phyloP scores from a whole-genome alignment of 768 basidiomycete species.

The Flagelloscypha sp. region DNA sequence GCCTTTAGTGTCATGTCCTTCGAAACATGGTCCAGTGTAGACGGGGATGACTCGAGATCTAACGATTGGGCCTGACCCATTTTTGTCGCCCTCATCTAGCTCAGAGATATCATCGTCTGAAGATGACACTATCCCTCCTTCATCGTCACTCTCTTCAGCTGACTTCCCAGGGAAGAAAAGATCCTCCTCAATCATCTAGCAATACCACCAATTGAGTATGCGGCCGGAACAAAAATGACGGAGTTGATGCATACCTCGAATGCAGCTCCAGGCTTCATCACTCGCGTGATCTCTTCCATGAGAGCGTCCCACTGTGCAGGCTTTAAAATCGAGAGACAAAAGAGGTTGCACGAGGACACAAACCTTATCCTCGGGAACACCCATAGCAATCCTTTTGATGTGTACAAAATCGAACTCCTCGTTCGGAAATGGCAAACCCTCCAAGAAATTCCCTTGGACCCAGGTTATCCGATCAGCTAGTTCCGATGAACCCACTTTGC shows the following conservation, averaged over 20 bases:
- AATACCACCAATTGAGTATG: neutral
- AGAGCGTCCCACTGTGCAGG: slow-evolving; percentile 52
- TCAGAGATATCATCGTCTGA: too few species aligned
- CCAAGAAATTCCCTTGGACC: slow-evolving; percentile 67
- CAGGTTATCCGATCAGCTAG: slow-evolving; percentile 57
- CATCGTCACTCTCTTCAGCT: slow-evolving; percentile 18
- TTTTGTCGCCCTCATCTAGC: too few species aligned
- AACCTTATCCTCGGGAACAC: slow-evolving; percentile 72
- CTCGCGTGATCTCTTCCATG: slow-evolving; percentile 60
- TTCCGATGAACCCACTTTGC: slow-evolving; percentile 46
- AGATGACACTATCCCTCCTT: neutral
- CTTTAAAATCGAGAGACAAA: slow-evolving; percentile 1
- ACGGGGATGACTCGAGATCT: too few species aligned
- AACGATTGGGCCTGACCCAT: too few species aligned
- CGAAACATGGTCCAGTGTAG: too few species aligned
- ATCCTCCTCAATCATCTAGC: slow-evolving; percentile 66
- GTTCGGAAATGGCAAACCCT: slow-evolving; percentile 59
- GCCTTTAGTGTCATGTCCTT: too few species aligned
- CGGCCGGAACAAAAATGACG: neutral
- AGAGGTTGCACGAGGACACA: slow-evolving; percentile 7
- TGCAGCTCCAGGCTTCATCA: slow-evolving; percentile 68
- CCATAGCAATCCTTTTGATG: slow-evolving; percentile 61
- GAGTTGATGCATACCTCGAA: slow-evolving; percentile 42
- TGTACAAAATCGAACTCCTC: slow-evolving; percentile 76
- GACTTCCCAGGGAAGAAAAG: slow-evolving; percentile 58